Conservation (phyloP, 805 yeast genomes). For the Ogataea corticis region DNA sequence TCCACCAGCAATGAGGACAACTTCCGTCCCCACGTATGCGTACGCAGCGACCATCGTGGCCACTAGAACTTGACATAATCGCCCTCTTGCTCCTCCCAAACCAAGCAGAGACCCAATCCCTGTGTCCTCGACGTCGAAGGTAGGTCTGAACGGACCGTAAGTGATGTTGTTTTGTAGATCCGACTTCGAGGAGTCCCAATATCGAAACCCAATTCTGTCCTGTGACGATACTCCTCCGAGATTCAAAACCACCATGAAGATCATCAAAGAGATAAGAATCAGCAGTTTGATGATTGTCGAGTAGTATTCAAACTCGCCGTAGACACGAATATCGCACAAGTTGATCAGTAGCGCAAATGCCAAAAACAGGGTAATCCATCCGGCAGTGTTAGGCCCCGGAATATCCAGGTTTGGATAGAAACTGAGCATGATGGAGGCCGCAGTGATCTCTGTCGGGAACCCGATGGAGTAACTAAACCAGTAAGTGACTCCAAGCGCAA, state of each 20-base stretch:
- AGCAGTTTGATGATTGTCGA: constrained; percentile 59
- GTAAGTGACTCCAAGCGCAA: constrained; percentile 71
- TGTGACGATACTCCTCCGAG: constrained; percentile 53
- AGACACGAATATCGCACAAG: constrained; percentile 65
- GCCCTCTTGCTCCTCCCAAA: constrained; percentile 59
- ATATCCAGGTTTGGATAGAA: constrained; percentile 61
- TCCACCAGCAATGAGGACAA: constrained; percentile 81
- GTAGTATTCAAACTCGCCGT: constrained; percentile 73
- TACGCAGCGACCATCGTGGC: constrained; percentile 68
- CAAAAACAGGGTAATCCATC: constrained; percentile 65
- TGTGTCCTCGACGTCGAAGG: constrained; percentile 62
- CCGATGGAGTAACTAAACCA: constrained; percentile 73
- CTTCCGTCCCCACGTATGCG: constrained; percentile 81
- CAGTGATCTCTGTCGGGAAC: constrained; percentile 77
- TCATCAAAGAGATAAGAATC: constrained; percentile 52
- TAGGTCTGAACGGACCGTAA: constrained; percentile 74
- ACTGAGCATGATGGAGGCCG: constrained; percentile 73
- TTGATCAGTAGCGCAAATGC: constrained; percentile 48
- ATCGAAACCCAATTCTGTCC: constrained; percentile 60
- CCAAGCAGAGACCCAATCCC: constrained; percentile 58
- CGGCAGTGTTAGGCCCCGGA: constrained; percentile 56
- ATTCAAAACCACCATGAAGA: constrained; percentile 66
- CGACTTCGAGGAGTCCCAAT: constrained; percentile 61
- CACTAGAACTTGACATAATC: constrained; percentile 58
- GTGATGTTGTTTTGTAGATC: constrained; percentile 47